Base-by-base conservation (phyloP, 2,329 filamentous ascomycete genomes). In the Clarireedia homoeocarpa region DNA sequence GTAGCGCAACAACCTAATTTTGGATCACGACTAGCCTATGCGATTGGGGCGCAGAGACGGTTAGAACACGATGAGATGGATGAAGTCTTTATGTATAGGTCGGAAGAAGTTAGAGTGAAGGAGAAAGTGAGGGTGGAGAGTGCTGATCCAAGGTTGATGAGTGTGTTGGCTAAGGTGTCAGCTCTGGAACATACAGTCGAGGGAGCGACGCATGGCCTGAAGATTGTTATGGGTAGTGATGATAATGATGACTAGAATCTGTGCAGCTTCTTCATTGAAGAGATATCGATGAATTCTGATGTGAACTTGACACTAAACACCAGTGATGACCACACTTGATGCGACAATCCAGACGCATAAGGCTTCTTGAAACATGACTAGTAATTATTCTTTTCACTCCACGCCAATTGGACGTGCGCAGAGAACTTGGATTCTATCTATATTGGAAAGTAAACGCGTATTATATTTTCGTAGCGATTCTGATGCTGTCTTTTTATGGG, bases 41-140 rank as follows among this genome's bases (percentile, higher is more conserved):
- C 81, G 63, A 90, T 86, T 59, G 82, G 83, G 44, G 84, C 82
- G 0, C 71, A 82, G 12, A 74, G 83, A 9, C 76, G 83, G 17
- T 76, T 85, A 2, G 83, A 85, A 62, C 88, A 91, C 69, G 88
- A 91, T 70, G 92, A 97, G 71, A 84, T 85, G 61, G 87, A 92
- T 58, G 80, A 84, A 39, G 74, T 88, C 0, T 96, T 95, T 70
- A 76, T 74, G 4, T 96, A 57, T 56, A 55, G 59, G 14, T 80
- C 81, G 4, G 78, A 83, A 55, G 84, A 94, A 59, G 91, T 96
- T 2, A 86, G 83, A 61, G 92, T 97, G 47, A 84, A 86, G 63
- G 92, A 96, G 70, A 96, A 96, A 74, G 82, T 96, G 4, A 80
- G 88, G 42, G 86, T 96, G 2, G 91, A 96, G 58, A 64, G 65